These are phyloP conservation scores for Obba rivulosa DNA, from an alignment of 768 basidiomycete genomes.

Conservation along the genomic window DNA sequence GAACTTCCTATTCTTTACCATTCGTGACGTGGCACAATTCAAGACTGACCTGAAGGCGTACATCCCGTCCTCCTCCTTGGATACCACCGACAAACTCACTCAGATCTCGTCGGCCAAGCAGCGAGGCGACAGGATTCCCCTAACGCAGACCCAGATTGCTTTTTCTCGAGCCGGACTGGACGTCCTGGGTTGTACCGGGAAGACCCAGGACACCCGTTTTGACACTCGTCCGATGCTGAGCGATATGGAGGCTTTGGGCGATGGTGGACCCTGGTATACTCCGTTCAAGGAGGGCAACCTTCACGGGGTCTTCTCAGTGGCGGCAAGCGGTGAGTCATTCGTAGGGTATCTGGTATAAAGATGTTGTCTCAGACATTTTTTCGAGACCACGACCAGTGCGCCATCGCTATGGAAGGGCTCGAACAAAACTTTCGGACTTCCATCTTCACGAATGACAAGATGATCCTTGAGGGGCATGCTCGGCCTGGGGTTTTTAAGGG, in stretches of 20 bases:
- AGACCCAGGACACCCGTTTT: slow-evolving; percentile 1
- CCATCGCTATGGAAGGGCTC: too few species aligned
- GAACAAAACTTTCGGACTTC: slow-evolving; percentile 3
- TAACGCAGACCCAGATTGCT: slow-evolving; percentile 6
- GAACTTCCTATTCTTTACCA: slow-evolving; percentile 8
- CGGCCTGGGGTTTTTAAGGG: slow-evolving; percentile 31
- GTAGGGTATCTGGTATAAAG: background rate
- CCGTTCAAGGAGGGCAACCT: background rate
- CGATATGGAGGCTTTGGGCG: slow-evolving; percentile 1
- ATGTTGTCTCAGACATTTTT: background rate
- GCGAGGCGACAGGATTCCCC: background rate
- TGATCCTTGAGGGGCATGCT: slow-evolving; percentile 28
- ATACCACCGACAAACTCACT: background rate
- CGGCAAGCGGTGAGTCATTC: background rate
- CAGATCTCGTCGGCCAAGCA: background rate
- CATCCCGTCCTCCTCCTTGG: slow-evolving; percentile 1
- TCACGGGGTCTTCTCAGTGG: slow-evolving; percentile 3
- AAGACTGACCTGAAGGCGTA: slow-evolving; percentile 3
- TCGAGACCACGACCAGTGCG: too few species aligned
- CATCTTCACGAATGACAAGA: slow-evolving; percentile 4
- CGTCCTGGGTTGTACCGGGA: background rate
- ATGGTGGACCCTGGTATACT: background rate
- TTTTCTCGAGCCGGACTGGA: slow-evolving; percentile 6
- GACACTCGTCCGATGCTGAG: slow-evolving; percentile 2
- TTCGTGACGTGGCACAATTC: slow-evolving; percentile 3